These are phyloP conservation scores for Populus pruinosa DNA, from an alignment of 345 rosid species.

Conservation along the genomic window DNA sequence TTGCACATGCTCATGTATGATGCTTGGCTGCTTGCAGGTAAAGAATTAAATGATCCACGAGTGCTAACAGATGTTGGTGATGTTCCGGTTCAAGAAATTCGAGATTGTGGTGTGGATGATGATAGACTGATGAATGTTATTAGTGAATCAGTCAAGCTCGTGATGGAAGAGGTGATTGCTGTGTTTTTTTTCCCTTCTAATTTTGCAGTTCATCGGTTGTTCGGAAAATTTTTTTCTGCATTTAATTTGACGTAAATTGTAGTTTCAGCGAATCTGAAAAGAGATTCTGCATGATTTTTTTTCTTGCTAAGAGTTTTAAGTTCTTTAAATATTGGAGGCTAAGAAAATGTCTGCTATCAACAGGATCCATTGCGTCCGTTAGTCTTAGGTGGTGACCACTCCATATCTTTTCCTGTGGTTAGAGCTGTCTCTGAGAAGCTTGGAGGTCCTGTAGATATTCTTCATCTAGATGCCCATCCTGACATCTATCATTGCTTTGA, in stretches of 20 bases:
- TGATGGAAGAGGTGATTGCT: constrained; percentile 76
- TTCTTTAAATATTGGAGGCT: not conserved
- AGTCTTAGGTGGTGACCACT: constrained; percentile 97
- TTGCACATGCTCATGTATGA: not conserved
- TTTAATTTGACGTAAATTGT: not conserved
- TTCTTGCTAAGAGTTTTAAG: not conserved
- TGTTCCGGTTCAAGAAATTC: constrained; percentile 95
- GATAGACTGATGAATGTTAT: constrained; percentile 89
- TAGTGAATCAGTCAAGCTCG: constrained; percentile 78
- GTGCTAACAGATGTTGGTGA: constrained; percentile 96
- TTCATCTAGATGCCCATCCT: constrained; percentile 99
- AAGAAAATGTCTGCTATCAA: not conserved
- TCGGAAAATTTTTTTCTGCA: not conserved
- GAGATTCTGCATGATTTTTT: not conserved
- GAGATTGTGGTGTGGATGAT: constrained; percentile 94
- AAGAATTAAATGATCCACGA: constrained; percentile 79
- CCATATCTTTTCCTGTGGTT: constrained; percentile 84
- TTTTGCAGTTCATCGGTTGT: not conserved
- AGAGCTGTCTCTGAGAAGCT: constrained; percentile 95
- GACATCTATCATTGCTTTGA: constrained; percentile 85
- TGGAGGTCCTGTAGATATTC: constrained; percentile 93
- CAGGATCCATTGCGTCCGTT: constrained; percentile 86
- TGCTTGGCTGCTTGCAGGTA: constrained; percentile 47
- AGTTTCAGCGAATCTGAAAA: not conserved
- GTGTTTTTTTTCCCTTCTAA: not conserved